Evolutionary conservation across 2,329 filamentous ascomycete species (phyloP), one percentile per base, ranked within the genome.

Genomic region (Paecilomyces dactylethromorphus): DNA sequence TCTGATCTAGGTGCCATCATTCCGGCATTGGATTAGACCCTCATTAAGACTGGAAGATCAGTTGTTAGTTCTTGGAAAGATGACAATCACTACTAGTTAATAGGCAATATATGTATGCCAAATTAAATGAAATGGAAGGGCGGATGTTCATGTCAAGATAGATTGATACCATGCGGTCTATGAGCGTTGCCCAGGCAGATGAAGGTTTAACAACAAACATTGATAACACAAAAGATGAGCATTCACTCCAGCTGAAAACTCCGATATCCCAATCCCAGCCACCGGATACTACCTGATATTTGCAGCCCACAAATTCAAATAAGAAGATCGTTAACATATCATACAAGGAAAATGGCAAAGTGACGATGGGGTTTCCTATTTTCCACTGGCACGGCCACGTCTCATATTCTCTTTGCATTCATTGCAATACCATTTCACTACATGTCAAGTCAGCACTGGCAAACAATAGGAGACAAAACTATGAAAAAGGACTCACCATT

Each of bases 351-450:
- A 45, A 45, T 18, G 10, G 32, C 32, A 45, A 21, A 45, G 39
- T n/a, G 18, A 3, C n/a, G 39, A 45, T 18, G 8, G 18, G 35
- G 8, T n/a, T 10, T 45, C 6, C 21, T 49, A 56, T 45, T 33
- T 56, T 21, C 54, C 54, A 24, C 54, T 35, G 21, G 31, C 69
- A 62, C 69, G 80, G 58, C 77, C 77, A 58, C 81, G 78, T 67
- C 83, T 83, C 65, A 88, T 77, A 53, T 82, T 81, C 63, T 87
- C 85, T 69, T 90, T 90, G 74, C 89, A 92, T 68, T 91, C 88
- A 62, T 89, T 87, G 71, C 89, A 92, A 68, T 89, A 92, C 89
- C 89, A 92, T 84, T 90, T 91, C 56, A 87, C 87, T 90, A 67
- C n/a, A 58, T 21, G 24, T 10, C 55, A 13, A 72, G 64, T 71